phyloP scores from a whole-genome alignment of 2,329 filamentous ascomycete species.

The Penicillium sp. region DNA sequence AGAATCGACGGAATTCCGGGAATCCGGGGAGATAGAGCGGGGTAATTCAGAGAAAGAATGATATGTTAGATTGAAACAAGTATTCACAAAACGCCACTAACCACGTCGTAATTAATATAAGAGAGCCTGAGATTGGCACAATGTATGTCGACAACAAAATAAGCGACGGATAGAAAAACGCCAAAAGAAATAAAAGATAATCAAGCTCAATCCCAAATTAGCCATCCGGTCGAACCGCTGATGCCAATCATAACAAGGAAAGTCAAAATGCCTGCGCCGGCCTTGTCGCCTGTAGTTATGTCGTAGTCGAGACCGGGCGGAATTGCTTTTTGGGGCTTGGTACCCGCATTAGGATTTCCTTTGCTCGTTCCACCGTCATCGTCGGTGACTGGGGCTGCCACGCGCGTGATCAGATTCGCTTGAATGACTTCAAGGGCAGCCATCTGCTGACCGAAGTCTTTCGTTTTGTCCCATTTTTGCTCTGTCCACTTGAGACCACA shows the following conservation, averaged over 20 bases:
- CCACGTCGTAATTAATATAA: neutral
- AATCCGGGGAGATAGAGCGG: too few relatives aligned
- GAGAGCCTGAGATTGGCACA: neutral
- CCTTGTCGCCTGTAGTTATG: conserved; percentile 39
- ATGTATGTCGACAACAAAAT: neutral
- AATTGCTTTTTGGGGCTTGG: conserved; percentile 11
- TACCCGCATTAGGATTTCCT: conserved; percentile 32
- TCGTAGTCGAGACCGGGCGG: conserved; percentile 14
- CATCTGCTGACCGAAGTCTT: conserved; percentile 44
- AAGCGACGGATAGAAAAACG: neutral
- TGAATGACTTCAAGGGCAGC: conserved; percentile 37
- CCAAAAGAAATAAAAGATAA: neutral
- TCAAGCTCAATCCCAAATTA: conserved; percentile 31
- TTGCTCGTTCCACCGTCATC: conserved; percentile 34
- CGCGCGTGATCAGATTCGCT: conserved; percentile 31
- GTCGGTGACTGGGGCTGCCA: conserved; percentile 32
- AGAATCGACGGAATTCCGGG: neutral
- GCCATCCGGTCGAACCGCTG: conserved; percentile 38
- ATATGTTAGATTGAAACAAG: conserved; percentile 5
- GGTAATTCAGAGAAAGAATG: neutral
- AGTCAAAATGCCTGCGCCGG: conserved; percentile 46
- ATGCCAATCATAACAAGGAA: conserved; percentile 35
- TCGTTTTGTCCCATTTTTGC: conserved; percentile 35
- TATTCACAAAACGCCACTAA: conserved; percentile 15
- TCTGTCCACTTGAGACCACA: conserved; percentile 46